phyloP scores from a whole-genome alignment of 1,284 basidiomycete species.

The Puccinia polysora region DNA sequence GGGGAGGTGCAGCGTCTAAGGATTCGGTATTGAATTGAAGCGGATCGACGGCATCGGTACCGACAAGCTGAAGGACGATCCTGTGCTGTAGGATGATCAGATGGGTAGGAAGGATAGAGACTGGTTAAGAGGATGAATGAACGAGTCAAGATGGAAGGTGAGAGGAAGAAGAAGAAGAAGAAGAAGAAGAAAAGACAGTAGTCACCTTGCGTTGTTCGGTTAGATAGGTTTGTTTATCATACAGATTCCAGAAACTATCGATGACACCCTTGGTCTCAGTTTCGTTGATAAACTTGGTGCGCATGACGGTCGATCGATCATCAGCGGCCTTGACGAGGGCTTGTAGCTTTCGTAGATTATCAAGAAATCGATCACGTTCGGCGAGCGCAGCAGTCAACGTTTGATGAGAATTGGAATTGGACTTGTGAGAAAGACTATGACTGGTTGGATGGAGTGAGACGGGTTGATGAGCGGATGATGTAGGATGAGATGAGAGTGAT shows the following conservation, averaged over 20 bases:
- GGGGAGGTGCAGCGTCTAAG: constrained; percentile 8
- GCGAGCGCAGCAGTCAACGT: constrained; percentile 64
- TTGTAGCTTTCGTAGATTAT: constrained; percentile 78
- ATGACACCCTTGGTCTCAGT: constrained; percentile 11
- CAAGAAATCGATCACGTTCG: constrained; percentile 71
- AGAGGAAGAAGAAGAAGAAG: not conserved
- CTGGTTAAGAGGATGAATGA: not conserved
- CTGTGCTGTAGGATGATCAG: constrained; percentile 36
- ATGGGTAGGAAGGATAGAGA: not conserved
- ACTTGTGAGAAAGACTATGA: constrained; percentile 70
- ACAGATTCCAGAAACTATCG: constrained; percentile 43
- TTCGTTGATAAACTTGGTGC: constrained; percentile 34
- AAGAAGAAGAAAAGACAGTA: no score
- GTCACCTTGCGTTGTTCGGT: constrained; percentile 39
- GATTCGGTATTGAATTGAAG: constrained; percentile 23
- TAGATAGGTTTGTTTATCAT: constrained; percentile 42
- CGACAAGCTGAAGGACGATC: constrained; percentile 42
- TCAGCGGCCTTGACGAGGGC: constrained; percentile 57
- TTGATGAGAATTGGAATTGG: constrained; percentile 63
- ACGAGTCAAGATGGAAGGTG: not conserved
- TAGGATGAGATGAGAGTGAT: constrained; percentile 75
- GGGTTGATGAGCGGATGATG: constrained; percentile 58
- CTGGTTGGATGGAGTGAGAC: constrained; percentile 71
- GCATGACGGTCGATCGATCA: constrained; percentile 42
- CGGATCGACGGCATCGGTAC: constrained; percentile 32